Evolutionary conservation across 305 asterid genomes (phyloP), one percentile per base, ranked within the genome.

Genomic region (Withania somnifera): DNA sequence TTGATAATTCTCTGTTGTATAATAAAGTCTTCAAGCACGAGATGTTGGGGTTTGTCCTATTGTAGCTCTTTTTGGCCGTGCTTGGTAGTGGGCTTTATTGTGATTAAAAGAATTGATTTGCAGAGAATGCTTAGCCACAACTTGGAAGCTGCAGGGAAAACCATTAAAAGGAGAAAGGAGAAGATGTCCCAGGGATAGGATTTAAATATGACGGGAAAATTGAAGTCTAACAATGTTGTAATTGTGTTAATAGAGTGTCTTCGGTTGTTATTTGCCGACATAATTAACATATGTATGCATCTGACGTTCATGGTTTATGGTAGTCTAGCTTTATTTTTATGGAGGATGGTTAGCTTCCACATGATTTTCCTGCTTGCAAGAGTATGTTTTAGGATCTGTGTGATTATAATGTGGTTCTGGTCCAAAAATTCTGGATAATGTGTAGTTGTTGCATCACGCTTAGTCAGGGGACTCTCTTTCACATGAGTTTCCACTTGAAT

Each of bases 381-480:
- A 75, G 28, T 5, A 24, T 47, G 60, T 20, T 73, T 32, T 75
- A 50, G 80, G 14, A 76, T 51, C 47, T 76, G 30, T 73, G 63
- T 28, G 45, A 11, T 50, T 42, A 50, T 58, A 42, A 42, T 38
- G 57, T 42, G 60, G 42, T 79, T 63, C 76, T 47, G 64, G 77
- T 51, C 17, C 30, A 20, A 10, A 67, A 47, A 34, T 66, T 30
- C 42, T 69, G 22, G 71, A 60, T 68, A 54, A 66, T 71, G 50
- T 69, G 61, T 34, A 15, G 84, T 76, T 26, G 40, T 76, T 32
- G 77, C n/a, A 20, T 82, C 32, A n/a, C 26, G 17, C 57, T 79
- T 82, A 63, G 87, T 75, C 85, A 96, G 98, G 97, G 34, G 97
- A 94, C 88, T 96, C 97, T 86, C 98, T 97, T 50, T 93, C 95